Evolutionary conservation across 75 land plant genomes (phyloP), one percentile per base, ranked within the genome.

Genomic region (Pinus tabuliformis): DNA sequence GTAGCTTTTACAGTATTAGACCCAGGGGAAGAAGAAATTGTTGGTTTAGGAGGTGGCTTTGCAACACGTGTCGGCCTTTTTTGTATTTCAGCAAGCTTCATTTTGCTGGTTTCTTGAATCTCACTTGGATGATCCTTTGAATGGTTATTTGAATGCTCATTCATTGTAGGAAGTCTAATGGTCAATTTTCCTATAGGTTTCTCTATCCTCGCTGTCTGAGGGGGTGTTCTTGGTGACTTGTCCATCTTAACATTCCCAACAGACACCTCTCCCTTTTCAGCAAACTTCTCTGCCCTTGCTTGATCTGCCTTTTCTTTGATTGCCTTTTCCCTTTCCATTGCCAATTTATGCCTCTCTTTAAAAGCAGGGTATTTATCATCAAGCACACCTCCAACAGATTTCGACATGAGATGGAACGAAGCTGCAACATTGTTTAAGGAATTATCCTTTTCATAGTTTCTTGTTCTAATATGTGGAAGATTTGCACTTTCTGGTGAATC

Each of bases 361-460:
- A 87, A 97, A 36, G 98, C 98, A 33, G 99, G 99, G 73, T 97
- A 95, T 74, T 97, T 97, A 2, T 91, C 91, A n/a, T 83, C 90
- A 58, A 91, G 56, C 37, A 89, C 91, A 39, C 89, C 89, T 37
- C 84, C 93, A 62, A 91, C 94, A 37, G 99, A 91, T 63, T 87
- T 92, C 13, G 98, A 90, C 91, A 97, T 97, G 71, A 97, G 70
- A 33, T 91, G 90, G 79, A 97, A 97, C 28, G 99, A 95, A 54
- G 93, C 74, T 13, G 98, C 85, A 30, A 95, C 91, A 62, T 80
- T 73, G 78, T 85, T 85, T 13, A 85, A 71, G 20, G 89, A 76
- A 75, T 90, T 85, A 75, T 90, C 90, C 75, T 57, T 66, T 7
- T 83, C 68, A 57, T 82, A 12, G 6, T 39, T 70, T 36, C 36